Conservation (phyloP, 73 alveolate genomes). For the Paraurostyla sp. region DNA sequence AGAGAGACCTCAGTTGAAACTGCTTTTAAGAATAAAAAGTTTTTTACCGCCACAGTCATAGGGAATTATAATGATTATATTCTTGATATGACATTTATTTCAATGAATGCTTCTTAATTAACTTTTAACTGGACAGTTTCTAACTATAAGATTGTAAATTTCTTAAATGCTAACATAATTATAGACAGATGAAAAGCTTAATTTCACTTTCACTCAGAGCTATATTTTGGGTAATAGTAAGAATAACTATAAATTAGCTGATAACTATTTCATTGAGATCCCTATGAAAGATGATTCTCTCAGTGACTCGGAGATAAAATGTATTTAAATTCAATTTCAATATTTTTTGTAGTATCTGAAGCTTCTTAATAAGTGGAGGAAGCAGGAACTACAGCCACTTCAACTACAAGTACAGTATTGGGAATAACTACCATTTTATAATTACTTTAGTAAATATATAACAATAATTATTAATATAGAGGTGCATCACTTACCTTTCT, state of each 20-base stretch:
- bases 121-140: neutral
- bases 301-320: neutral
- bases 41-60: neutral
- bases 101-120: too few relatives aligned
- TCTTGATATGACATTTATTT: too few relatives aligned
- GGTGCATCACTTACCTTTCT: slow-evolving; percentile 24
- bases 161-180: neutral
- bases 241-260: neutral
- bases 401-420: slow-evolving; percentile 10
- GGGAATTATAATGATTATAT: neutral
- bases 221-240: neutral
- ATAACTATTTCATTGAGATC: neutral
- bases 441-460: slow-evolving; percentile 6
- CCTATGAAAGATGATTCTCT: neutral
- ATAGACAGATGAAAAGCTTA: neutral
- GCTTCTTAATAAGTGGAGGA: neutral
- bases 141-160: neutral
- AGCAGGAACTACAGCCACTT: neutral
- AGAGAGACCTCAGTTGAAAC: neutral
- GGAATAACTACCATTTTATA: neutral
- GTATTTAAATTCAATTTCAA: neutral
- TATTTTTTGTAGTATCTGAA: neutral
- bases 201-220: neutral
- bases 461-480: neutral
- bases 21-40: neutral